phyloP scores from a whole-genome alignment of 2,329 filamentous ascomycete species.

The Aspergillus bombycis region DNA sequence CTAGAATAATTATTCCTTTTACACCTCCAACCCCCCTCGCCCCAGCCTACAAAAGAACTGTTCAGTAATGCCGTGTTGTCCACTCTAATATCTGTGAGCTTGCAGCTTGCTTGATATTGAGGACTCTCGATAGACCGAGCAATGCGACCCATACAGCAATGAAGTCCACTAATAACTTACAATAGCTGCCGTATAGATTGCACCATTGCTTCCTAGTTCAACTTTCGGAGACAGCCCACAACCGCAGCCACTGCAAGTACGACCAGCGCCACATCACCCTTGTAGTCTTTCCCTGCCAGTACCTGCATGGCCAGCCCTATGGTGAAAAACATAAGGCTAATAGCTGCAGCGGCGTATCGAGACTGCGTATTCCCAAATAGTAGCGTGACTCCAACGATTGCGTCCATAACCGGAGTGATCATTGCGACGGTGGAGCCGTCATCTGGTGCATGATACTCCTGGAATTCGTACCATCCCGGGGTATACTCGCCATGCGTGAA shows the following conservation, averaged over 20 bases:
- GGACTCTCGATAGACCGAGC: too few species aligned
- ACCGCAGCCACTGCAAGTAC: neutral
- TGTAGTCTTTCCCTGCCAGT: neutral
- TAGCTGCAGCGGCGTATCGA: neutral
- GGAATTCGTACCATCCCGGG: slow-evolving; percentile 4
- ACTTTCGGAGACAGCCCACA: neutral
- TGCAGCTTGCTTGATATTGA: too few species aligned
- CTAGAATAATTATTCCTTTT: too few species aligned
- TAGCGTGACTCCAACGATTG: neutral
- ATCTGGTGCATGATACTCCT: slow-evolving; percentile 8
- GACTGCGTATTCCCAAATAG: neutral
- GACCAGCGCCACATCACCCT: slow-evolving; percentile 3
- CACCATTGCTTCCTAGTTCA: neutral
- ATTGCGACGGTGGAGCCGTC: neutral
- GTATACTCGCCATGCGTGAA: slow-evolving; percentile 9
- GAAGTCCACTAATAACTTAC: too few species aligned
- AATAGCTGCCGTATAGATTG: neutral
- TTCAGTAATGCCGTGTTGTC: too few species aligned
- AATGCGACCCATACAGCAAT: too few species aligned
- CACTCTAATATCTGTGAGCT: too few species aligned
- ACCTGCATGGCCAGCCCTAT: slow-evolving; percentile 4
- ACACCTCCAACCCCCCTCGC: too few species aligned
- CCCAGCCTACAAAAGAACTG: too few species aligned
- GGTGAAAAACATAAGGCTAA: neutral
- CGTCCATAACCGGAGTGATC: neutral